Evolutionary conservation across 495 filamentous ascomycete species (phyloP).

Genomic region (Aspergillus affinis): DNA sequence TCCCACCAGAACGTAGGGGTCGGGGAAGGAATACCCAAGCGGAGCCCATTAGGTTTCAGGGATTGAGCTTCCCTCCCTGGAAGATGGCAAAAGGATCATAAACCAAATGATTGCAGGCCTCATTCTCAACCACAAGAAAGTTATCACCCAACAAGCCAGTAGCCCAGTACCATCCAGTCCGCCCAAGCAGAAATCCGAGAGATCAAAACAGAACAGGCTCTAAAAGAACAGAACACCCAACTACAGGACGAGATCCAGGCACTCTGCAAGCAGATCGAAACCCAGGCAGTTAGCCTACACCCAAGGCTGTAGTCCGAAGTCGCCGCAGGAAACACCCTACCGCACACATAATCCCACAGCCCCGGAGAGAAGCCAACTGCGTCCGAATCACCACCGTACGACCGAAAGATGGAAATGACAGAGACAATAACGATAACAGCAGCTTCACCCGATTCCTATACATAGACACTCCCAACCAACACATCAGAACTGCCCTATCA

Average conservation of each 20-base stretch:
- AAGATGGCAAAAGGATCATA: constrained; percentile 10
- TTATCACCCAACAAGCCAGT: constrained; percentile 7
- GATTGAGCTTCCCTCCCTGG: constrained; percentile 6
- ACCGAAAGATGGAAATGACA: neutral
- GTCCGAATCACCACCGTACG: constrained; percentile 13
- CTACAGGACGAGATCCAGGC: constrained; percentile 12
- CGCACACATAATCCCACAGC: constrained; percentile 3
- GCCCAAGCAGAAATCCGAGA: constrained; percentile 11
- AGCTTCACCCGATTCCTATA: constrained; percentile 21
- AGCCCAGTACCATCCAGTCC: constrained; percentile 7
- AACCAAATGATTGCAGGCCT: constrained; percentile 8
- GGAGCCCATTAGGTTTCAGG: neutral
- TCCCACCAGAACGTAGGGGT: neutral
- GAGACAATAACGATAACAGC: constrained; percentile 3
- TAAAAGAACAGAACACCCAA: constrained; percentile 11
- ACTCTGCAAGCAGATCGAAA: constrained; percentile 7
- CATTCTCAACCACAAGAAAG: constrained; percentile 9
- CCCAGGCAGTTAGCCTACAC: neutral
- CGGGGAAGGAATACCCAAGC: constrained; percentile 4
- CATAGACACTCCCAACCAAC: constrained; percentile 11
- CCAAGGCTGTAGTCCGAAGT: constrained; percentile 2
- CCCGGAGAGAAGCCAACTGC: constrained; percentile 14
- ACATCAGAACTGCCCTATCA: constrained; percentile 20
- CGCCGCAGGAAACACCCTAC: constrained; percentile 3
- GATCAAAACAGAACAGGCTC: constrained; percentile 12